These are phyloP conservation scores for Avena eriantha DNA, from an alignment of 176 grass and related monocot genomes.

Conservation along the genomic window DNA sequence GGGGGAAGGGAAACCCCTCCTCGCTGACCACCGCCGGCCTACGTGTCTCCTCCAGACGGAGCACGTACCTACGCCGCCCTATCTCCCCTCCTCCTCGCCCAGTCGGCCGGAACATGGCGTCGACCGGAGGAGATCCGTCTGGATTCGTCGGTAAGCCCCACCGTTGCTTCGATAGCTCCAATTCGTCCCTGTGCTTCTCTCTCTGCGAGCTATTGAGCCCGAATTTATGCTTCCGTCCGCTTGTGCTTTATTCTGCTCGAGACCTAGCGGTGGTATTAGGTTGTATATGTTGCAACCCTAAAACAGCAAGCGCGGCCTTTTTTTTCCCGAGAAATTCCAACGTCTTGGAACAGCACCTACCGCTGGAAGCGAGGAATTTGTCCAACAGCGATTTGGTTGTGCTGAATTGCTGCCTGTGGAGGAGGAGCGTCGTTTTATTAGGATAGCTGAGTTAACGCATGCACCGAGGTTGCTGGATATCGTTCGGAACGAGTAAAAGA, in stretches of 20 bases:
- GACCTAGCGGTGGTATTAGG: background rate
- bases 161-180: conserved; percentile 5
- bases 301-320: background rate
- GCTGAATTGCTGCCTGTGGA: conserved; percentile 29
- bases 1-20: conserved; percentile 9
- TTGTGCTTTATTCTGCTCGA: background rate
- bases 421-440: background rate
- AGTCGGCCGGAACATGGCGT: conserved; percentile 32
- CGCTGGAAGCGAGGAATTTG: background rate
- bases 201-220: background rate
- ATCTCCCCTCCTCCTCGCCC: background rate
- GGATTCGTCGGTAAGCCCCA: conserved; percentile 34
- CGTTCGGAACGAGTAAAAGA: background rate
- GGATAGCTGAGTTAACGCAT: background rate
- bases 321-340: background rate
- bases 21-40: conserved; percentile 4
- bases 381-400: background rate
- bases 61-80: background rate
- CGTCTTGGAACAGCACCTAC: background rate
- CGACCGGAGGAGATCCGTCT: conserved; percentile 42
- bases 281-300: conserved; percentile 4
- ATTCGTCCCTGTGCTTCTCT: background rate
- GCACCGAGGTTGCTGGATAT: background rate
- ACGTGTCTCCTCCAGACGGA: background rate
- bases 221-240: background rate